Percentiles rank a stretch among this genome's conserved stretches.
These are phyloP conservation scores for Quercus engelmannii DNA, from an alignment of 306 rosid genomes.

Conservation along the genomic window DNA sequence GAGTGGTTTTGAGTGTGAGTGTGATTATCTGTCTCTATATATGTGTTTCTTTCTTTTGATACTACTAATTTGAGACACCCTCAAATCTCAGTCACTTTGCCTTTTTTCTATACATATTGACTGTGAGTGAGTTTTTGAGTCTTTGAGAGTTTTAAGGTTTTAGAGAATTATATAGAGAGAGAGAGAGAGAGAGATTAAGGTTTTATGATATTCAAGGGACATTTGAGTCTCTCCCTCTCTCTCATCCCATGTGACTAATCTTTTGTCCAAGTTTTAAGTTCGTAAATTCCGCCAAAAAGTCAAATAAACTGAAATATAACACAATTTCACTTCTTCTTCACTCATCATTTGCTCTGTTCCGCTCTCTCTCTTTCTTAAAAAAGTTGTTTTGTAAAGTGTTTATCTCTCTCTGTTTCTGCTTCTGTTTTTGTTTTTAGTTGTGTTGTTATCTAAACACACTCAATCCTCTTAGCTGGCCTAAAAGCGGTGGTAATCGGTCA, in stretches of 20 bases:
- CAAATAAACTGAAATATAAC: background rate
- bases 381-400: background rate
- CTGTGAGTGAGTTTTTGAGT: background rate
- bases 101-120: background rate
- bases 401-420: background rate
- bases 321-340: constrained; percentile 1
- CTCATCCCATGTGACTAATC: background rate
- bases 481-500: background rate
- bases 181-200: background rate
- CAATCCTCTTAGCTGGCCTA: background rate
- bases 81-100: too few species aligned
- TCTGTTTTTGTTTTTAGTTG: background rate
- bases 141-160: constrained; percentile 1
- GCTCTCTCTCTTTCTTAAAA: background rate
- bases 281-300: constrained; percentile 9
- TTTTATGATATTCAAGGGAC: constrained; percentile 28
- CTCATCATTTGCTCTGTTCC: constrained; percentile 26
- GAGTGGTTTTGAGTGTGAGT: background rate
- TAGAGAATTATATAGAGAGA: background rate
- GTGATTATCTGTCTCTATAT: background rate
- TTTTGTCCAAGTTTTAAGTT: constrained; percentile 7
- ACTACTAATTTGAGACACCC: constrained; percentile 14
- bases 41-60: background rate
- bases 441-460: background rate
- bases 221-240: background rate